phyloP scores from a whole-genome alignment of 2,329 filamentous ascomycete genomes.

The Westerdykella ornata region DNA sequence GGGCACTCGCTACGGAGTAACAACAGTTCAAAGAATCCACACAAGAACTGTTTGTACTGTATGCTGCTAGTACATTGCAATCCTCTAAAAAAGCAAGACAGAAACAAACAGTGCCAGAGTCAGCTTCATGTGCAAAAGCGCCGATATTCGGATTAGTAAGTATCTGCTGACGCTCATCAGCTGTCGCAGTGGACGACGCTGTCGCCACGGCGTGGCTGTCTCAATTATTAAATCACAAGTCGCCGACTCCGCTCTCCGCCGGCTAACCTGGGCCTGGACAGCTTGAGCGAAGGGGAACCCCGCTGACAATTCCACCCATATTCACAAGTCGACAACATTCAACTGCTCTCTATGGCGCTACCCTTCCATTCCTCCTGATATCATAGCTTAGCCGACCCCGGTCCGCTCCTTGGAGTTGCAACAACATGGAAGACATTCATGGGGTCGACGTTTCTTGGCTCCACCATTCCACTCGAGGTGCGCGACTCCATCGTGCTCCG shows the following conservation, averaged over 20 bases:
- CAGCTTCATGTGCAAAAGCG: too few relatives aligned
- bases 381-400: conserved; percentile 4
- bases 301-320: conserved; percentile 21
- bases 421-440: conserved; percentile 68
- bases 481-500: conserved; percentile 25
- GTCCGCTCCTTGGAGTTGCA: conserved; percentile 2
- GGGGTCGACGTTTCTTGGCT: conserved; percentile 88
- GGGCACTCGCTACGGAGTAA: too few relatives aligned
- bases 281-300: conserved; percentile 12
- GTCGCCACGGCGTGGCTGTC: neutral
- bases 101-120: too few relatives aligned
- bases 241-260: neutral
- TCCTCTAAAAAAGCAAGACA: too few relatives aligned
- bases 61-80: too few relatives aligned
- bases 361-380: conserved; percentile 19
- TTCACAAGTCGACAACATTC: conserved; percentile 4
- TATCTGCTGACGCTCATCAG: neutral
- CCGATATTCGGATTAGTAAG: too few relatives aligned
- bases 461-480: conserved; percentile 77
- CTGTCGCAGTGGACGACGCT: neutral
- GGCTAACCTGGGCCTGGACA: neutral
- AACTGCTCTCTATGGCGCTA: conserved; percentile 22
- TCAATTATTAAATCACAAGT: too few relatives aligned
- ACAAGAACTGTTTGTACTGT: too few relatives aligned
- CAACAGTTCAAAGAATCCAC: too few relatives aligned